phyloP scores from a whole-genome alignment of 176 grass and related monocot genomes.

The Raddia distichophylla region DNA sequence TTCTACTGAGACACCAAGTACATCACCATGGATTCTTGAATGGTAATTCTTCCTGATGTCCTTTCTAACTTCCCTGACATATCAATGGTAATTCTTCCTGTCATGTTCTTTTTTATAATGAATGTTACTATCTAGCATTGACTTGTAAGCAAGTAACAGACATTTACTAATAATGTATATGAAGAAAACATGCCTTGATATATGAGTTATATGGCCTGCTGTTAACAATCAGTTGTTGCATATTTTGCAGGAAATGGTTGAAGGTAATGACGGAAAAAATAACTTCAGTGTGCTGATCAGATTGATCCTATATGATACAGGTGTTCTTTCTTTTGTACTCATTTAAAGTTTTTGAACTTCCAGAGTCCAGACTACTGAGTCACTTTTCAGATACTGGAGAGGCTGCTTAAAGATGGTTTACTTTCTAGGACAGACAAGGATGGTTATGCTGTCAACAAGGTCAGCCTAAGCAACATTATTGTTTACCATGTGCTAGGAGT shows the following conservation, averaged over 20 bases:
- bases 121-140: neutral
- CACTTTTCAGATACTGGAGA: slow-evolving; percentile 76
- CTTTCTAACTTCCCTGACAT: too few relatives aligned
- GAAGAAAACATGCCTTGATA: slow-evolving; percentile 28
- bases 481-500: slow-evolving; percentile 7
- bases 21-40: too few relatives aligned
- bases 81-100: too few relatives aligned
- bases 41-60: too few relatives aligned
- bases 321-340: slow-evolving; percentile 16
- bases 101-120: too few relatives aligned
- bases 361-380: slow-evolving; percentile 34
- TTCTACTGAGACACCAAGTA: too few relatives aligned
- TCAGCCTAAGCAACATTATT: slow-evolving; percentile 37
- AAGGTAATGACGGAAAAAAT: slow-evolving; percentile 68
- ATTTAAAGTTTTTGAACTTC: slow-evolving; percentile 33
- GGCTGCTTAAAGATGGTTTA: slow-evolving; percentile 73
- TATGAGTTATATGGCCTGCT: slow-evolving; percentile 11
- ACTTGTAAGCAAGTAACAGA: neutral
- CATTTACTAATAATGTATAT: too few relatives aligned
- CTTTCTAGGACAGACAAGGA: slow-evolving; percentile 74
- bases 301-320: slow-evolving; percentile 22
- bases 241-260: slow-evolving; percentile 75
- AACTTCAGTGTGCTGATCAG: slow-evolving; percentile 1
- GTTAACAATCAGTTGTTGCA: slow-evolving; percentile 35
- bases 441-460: slow-evolving; percentile 81